Percentiles rank a stretch among this genome's conserved stretches.
These are phyloP conservation scores for Pichia sp. DNA, from an alignment of 1,139 yeast species.

Conservation along the genomic window DNA sequence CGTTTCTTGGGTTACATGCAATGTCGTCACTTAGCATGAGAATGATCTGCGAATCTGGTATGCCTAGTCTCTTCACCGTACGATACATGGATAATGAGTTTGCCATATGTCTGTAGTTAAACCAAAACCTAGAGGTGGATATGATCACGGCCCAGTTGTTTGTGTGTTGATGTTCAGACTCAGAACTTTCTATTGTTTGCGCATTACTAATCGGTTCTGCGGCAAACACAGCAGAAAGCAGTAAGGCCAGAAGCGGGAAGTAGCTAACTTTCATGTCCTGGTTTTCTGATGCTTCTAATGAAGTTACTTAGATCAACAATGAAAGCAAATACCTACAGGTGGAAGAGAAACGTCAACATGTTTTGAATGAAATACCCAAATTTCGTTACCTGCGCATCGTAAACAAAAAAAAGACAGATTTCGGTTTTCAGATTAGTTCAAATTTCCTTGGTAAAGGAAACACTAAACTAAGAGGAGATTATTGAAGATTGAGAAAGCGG, in stretches of 20 bases:
- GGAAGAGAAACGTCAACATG: background rate
- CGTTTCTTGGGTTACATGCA: conserved; percentile 93
- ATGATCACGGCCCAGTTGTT: conserved; percentile 95
- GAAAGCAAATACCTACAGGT: background rate
- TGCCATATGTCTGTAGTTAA: conserved; percentile 96
- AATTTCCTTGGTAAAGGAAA: no score
- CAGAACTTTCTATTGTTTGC: background rate
- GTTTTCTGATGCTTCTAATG: background rate
- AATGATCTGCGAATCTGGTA: conserved; percentile 96
- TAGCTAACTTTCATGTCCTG: background rate
- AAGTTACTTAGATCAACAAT: background rate
- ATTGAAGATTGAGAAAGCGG: no score
- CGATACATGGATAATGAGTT: conserved; percentile 91
- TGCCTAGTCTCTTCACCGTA: conserved; percentile 91
- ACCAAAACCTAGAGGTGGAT: conserved; percentile 96
- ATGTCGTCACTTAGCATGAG: conserved; percentile 95
- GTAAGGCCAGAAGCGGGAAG: background rate
- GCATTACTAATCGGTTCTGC: background rate
- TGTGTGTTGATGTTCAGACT: conserved; percentile 47
- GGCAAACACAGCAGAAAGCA: conserved; percentile 1
- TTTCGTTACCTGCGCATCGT: background rate
- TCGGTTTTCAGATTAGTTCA: background rate
- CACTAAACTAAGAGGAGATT: no score
- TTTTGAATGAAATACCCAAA: background rate
- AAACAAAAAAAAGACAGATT: background rate